Base-by-base conservation (phyloP, 306 rosid genomes). In the Heteromeles arbutifolia region DNA sequence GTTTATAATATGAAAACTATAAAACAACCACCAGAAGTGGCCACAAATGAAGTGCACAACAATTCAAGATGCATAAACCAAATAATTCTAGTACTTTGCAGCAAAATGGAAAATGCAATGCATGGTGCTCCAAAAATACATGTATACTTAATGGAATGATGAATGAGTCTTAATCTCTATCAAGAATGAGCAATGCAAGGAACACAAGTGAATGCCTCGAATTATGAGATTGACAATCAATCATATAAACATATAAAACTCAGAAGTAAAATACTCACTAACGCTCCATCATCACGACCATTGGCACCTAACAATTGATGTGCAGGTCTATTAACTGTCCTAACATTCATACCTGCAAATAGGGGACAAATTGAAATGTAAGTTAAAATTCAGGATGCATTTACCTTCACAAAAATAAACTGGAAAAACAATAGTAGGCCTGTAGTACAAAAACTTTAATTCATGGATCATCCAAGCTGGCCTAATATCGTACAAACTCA, bases 211-310 rank as follows among this genome's bases (percentile, higher is more conserved):
- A 44, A 45, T 72, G 73, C 37, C 22, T 53, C 43, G 65, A 72
- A 80, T 7, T 37, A 54, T 43, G 53, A 69, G 14, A 12, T 43
- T 12, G 7, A 59, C 25, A 65, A 28, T 32, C 25, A 65, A 28
- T 32, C 64, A 26, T 18, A 58, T 25, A 4, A 67, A 65, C 8
- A 22, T 26, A 19, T 50, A 15, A 70, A 4, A 53, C 25, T 13
- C 21, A 22, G 1, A 31, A 61, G 34, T 63, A 67, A 81, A 52
- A 65, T 80, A 87, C 99, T 88, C 85, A 96, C 99, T 83, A 89
- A 73, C 63, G 96, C 89, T 71, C 99, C 99, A 78, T 92, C 98
- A 90, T 96, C 99, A 59, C 99, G 99, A 70, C 99, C 99, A 86
- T 90, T 92, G 70, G 92, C 87, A 76, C 99, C 99, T 69, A 96